Evolutionary conservation across 768 basidiomycete genomes (phyloP).

Genomic region (Termitomyces bulborhizus): DNA sequence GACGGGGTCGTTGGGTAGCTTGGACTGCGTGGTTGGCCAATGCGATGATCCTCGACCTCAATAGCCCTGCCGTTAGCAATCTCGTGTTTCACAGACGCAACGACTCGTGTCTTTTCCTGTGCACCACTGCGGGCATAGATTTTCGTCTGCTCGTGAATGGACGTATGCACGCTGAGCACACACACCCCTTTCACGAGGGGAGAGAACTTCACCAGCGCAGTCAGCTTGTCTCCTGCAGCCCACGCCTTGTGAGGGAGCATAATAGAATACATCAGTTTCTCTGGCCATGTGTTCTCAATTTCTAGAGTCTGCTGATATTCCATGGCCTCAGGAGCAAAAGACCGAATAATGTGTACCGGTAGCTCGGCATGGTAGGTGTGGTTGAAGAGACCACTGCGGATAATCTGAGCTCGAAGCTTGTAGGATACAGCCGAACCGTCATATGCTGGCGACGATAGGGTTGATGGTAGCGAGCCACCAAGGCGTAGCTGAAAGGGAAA

Average conservation of each 20-base stretch:
- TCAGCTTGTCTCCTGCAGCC: conserved; percentile 83
- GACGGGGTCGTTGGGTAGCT: conserved; percentile 10
- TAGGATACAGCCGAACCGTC: conserved; percentile 73
- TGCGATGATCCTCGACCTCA: conserved; percentile 22
- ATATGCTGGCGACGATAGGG: conserved; percentile 46
- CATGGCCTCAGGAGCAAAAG: conserved; percentile 74
- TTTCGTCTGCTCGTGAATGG: conserved; percentile 72
- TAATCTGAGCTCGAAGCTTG: conserved; percentile 83
- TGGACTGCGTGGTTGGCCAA: conserved; percentile 10
- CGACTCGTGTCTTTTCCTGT: conserved; percentile 56
- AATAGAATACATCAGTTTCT: conserved; percentile 93
- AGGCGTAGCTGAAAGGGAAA: conserved; percentile 91
- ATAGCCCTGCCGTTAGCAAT: conserved; percentile 55
- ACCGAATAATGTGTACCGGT: conserved; percentile 64
- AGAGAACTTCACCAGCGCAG: conserved; percentile 79
- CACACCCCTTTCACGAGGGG: conserved; percentile 81
- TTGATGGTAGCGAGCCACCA: conserved; percentile 81
- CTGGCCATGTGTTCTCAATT: conserved; percentile 96
- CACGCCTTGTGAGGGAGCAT: conserved; percentile 95
- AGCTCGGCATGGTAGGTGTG: conserved; percentile 57
- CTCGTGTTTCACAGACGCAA: conserved; percentile 63
- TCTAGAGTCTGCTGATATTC: conserved; percentile 97
- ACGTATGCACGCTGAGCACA: conserved; percentile 59
- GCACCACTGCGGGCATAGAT: conserved; percentile 44
- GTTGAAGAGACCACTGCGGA: conserved; percentile 63